phyloP scores from a whole-genome alignment of 148 eudicot species.

The Mesembryanthemum crystallinum region DNA sequence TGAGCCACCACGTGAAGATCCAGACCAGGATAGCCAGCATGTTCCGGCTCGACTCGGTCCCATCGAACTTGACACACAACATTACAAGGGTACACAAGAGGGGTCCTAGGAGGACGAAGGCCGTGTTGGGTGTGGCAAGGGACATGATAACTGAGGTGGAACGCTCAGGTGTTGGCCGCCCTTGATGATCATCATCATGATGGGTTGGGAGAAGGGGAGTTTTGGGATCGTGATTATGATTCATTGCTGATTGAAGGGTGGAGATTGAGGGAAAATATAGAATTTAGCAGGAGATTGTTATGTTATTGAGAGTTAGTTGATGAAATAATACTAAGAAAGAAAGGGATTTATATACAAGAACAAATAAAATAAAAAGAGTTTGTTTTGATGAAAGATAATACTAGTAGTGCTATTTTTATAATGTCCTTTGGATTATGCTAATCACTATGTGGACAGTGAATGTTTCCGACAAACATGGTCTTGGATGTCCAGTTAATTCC shows the following conservation, averaged over 20 bases:
- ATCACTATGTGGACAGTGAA: no score
- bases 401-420: no score
- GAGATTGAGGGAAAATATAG: background rate
- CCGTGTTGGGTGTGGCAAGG: slow-evolving; percentile 52
- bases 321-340: no score
- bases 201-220: slow-evolving; percentile 55
- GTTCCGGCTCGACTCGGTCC: slow-evolving; percentile 39
- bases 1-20: slow-evolving; percentile 91
- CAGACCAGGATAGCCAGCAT: slow-evolving; percentile 73
- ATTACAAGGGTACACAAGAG: slow-evolving; percentile 50
- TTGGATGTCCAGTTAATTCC: no score
- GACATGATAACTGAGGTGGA: slow-evolving; percentile 36
- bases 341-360: no score
- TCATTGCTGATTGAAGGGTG: background rate
- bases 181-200: slow-evolving; percentile 10
- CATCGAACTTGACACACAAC: slow-evolving; percentile 47
- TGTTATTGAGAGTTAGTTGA: no score
- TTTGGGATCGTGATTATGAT: slow-evolving; percentile 32
- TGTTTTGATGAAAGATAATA: no score
- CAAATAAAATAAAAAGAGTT: no score
- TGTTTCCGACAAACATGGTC: no score
- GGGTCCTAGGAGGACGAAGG: slow-evolving; percentile 66
- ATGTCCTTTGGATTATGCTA: no score
- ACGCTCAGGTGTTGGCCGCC: slow-evolving; percentile 23
- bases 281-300: no score